Conservation (phyloP, 2,329 filamentous ascomycete genomes). For the Colletotrichum abscissum region DNA sequence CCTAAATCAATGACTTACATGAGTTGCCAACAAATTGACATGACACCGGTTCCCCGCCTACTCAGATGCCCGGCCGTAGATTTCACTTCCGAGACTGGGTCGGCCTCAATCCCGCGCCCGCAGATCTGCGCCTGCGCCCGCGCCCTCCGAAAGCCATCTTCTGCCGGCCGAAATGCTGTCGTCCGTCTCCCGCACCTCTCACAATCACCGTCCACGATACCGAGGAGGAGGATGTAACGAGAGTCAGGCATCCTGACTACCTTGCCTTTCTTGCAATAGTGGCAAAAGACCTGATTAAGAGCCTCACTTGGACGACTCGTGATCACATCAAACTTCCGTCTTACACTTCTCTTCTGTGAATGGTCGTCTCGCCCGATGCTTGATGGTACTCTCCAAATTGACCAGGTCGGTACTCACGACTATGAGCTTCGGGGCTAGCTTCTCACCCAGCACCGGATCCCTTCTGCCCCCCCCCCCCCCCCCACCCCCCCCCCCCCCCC, state of each 20-base stretch:
- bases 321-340: neutral
- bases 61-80: neutral
- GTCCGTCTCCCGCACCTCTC: conserved; percentile 4
- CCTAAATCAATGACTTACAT: neutral
- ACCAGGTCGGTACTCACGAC: neutral
- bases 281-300: neutral
- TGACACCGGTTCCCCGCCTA: neutral
- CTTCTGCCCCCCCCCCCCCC: neutral
- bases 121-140: conserved; percentile 30
- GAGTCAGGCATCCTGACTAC: neutral
- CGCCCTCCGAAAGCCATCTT: conserved; percentile 16
- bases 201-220: neutral
- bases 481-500: too few relatives aligned
- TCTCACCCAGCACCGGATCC: neutral
- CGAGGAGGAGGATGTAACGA: neutral
- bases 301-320: neutral
- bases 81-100: conserved; percentile 5
- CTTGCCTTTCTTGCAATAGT: neutral
- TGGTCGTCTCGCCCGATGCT: neutral
- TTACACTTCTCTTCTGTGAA: neutral
- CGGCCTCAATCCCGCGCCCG: conserved; percentile 26
- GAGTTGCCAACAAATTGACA: conserved; percentile 12
- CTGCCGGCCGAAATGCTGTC: neutral
- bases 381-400: neutral
- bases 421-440: neutral